Percentiles rank a stretch among this genome's conserved stretches.
Evolutionary conservation across 176 grass and related monocot species (phyloP).

Genomic region (Panicum miliaceum): DNA sequence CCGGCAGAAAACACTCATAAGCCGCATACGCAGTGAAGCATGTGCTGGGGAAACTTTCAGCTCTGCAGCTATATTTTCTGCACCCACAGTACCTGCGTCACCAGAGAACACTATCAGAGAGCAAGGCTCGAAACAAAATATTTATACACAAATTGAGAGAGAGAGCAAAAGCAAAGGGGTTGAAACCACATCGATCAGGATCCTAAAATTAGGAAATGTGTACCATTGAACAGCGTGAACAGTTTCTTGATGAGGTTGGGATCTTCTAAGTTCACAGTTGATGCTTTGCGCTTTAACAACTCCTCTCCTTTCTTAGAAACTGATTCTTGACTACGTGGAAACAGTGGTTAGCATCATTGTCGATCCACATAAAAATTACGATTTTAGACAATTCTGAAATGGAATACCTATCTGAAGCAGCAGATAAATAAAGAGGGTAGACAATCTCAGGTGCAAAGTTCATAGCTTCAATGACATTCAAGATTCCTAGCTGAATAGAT

Average conservation of each 20-base stretch:
- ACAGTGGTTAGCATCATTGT: constrained; percentile 44
- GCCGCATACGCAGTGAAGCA: constrained; percentile 65
- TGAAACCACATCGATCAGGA: constrained; percentile 7
- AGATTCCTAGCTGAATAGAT: constrained; percentile 79
- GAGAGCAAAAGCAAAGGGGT: neutral
- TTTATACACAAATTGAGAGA: neutral
- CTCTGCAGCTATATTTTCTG: constrained; percentile 85
- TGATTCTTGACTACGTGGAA: constrained; percentile 76
- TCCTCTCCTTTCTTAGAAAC: constrained; percentile 90
- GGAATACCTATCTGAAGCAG: constrained; percentile 83
- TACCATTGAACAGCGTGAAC: constrained; percentile 87
- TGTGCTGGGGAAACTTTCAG: constrained; percentile 74
- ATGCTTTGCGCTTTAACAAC: constrained; percentile 76
- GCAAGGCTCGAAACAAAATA: neutral
- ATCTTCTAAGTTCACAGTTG: constrained; percentile 83
- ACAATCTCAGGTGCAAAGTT: constrained; percentile 71
- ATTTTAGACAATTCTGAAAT: constrained; percentile 32
- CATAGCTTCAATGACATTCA: constrained; percentile 90
- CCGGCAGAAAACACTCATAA: constrained; percentile 89
- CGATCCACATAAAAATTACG: constrained; percentile 26
- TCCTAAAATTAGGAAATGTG: constrained; percentile 31
- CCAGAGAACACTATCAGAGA: constrained; percentile 40
- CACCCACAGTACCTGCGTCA: constrained; percentile 62
- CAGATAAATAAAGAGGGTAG: constrained; percentile 86
- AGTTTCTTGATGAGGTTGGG: constrained; percentile 70